A percentile compares a stretch with the other conserved stretches of the same genome.
These are phyloP conservation scores for Russula earlei DNA, from an alignment of 768 basidiomycete genomes.

Conservation along the genomic window DNA sequence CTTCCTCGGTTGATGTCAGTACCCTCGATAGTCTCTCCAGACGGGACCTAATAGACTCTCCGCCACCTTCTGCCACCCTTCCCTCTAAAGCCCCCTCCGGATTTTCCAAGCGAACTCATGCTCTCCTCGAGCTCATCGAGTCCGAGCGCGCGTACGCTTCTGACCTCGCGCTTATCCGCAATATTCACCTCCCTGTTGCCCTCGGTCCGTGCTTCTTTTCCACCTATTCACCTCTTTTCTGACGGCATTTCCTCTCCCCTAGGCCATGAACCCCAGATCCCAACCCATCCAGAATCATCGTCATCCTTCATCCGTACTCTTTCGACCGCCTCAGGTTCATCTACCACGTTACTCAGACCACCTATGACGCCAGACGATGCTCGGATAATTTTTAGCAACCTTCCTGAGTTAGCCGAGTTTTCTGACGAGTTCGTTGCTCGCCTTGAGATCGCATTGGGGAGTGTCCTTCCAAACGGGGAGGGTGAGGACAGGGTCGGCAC, in stretches of 20 bases:
- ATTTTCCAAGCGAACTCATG: constrained; percentile 63
- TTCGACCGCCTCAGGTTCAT: constrained; percentile 43
- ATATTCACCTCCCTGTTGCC: constrained; percentile 72
- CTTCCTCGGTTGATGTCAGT: constrained; percentile 14
- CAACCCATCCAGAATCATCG: constrained; percentile 28
- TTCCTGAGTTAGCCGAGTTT: constrained; percentile 64
- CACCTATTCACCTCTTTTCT: background rate
- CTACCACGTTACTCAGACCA: constrained; percentile 28
- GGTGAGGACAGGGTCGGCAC: constrained; percentile 65
- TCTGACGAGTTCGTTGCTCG: constrained; percentile 56
- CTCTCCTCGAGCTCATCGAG: constrained; percentile 65
- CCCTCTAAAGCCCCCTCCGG: constrained; percentile 10
- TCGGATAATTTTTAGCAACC: constrained; percentile 67
- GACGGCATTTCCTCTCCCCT: background rate
- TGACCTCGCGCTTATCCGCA: constrained; percentile 71
- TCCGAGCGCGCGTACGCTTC: constrained; percentile 76
- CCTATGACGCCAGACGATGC: constrained; percentile 68
- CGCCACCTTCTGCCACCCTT: constrained; percentile 12
- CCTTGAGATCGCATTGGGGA: constrained; percentile 58
- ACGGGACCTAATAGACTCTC: constrained; percentile 9
- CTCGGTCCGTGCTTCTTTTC: constrained; percentile 41
- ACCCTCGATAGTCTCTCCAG: constrained; percentile 8
- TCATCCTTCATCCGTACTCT: constrained; percentile 43
- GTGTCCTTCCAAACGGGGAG: constrained; percentile 48
- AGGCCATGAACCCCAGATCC: constrained; percentile 38